phyloP scores from a whole-genome alignment of 2,329 filamentous ascomycete genomes.

The Colletotrichum sp. region DNA sequence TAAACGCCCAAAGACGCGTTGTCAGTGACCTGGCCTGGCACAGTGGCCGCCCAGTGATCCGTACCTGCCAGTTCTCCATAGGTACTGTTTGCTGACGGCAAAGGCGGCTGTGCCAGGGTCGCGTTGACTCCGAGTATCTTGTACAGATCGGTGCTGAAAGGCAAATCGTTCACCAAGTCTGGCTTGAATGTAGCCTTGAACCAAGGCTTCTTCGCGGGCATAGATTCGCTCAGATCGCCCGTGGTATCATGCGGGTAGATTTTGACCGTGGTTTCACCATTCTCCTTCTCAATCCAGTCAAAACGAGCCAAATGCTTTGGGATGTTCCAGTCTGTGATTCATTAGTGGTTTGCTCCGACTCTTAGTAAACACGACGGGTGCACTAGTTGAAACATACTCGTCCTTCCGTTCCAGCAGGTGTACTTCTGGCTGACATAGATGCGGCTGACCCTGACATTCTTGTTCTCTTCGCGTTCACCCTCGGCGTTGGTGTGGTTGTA shows the following conservation, averaged over 20 bases:
- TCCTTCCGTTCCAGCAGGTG: slow-evolving; percentile 56
- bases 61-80: slow-evolving; percentile 50
- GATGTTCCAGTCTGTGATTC: slow-evolving; percentile 53
- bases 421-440: slow-evolving; percentile 59
- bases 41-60: slow-evolving; percentile 45
- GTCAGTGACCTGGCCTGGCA: slow-evolving; percentile 26
- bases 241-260: slow-evolving; percentile 48
- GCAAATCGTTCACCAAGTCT: slow-evolving; percentile 44
- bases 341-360: neutral
- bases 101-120: slow-evolving; percentile 50
- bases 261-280: slow-evolving; percentile 41
- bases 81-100: slow-evolving; percentile 42
- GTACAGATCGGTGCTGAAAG: slow-evolving; percentile 43
- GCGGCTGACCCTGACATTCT: slow-evolving; percentile 48
- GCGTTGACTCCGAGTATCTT: slow-evolving; percentile 46
- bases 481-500: slow-evolving; percentile 35
- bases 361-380: neutral
- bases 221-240: slow-evolving; percentile 33
- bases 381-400: slow-evolving; percentile 37
- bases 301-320: slow-evolving; percentile 60
- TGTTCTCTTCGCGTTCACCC: slow-evolving; percentile 29
- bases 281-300: slow-evolving; percentile 42
- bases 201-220: slow-evolving; percentile 39
- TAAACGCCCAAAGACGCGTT: neutral
- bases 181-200: slow-evolving; percentile 50